Evolutionary conservation across 371 early-diverging fungal genomes (phyloP), one percentile per base, ranked within the genome.

Genomic region (Globomyces sp.): DNA sequence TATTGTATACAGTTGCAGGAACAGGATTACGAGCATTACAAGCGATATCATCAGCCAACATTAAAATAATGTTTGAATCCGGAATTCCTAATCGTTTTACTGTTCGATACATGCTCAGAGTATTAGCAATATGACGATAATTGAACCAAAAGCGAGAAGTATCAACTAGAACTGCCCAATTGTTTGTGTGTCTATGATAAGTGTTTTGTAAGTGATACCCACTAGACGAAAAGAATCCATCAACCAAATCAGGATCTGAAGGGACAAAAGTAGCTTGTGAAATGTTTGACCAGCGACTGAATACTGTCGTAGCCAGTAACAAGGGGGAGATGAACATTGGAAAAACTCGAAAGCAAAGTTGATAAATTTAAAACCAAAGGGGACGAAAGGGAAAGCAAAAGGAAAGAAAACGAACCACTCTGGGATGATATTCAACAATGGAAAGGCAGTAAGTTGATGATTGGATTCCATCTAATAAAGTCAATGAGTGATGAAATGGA

Each of bases 61-160:
- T 96, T 45, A 98, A 86, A 63, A 98, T 92, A 72, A 98, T 96
- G 78, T 95, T 93, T 37, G 93, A 92, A 77, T 98, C 98, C 0
- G 98, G 97, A 67, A 96, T 96, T 24, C 98, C 98, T 37, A 98
- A 83, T 49, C 97, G 85, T 72, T 98, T 98, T n/a, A 98, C 96
- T 4, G 96, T 96, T 37, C 94, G 89, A 76, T 94, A 93, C 82
- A 98, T 92, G 24, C 95, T 93, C 24, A 98, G 80, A 2, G 96
- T 91, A 77, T 96, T 96, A 72, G 97, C 94, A 40, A 95, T 90
- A 78, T 98, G 98, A 66, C 70, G 39, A 67, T 80, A 80, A 68
- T 80, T 80, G 84, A 96, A 96, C 98, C 98, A 98, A 75, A 93
- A 98, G 9, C 97, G 87, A 11, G 97, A 96, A 0, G 98, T 94